phyloP scores from a whole-genome alignment of 2,329 filamentous ascomycete species.

The Pseudopithomyces maydicus region DNA sequence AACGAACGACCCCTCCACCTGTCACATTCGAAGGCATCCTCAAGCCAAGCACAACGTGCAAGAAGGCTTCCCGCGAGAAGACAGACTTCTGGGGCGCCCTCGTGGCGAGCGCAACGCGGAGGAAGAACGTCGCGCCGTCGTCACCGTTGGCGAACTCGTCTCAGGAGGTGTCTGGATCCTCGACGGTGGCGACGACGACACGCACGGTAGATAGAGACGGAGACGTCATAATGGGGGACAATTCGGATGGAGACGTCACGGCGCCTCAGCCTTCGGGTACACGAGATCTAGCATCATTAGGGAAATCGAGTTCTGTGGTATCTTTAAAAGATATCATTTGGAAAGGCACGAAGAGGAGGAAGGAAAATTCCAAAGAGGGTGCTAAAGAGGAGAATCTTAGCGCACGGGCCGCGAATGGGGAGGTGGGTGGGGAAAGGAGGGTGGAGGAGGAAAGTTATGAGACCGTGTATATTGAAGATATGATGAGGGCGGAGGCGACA shows the following conservation, averaged over 20 bases:
- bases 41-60: constrained; percentile 12
- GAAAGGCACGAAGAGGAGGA: constrained; percentile 12
- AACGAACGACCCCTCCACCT: no score
- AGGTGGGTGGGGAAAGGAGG: no score
- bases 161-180: constrained; percentile 4
- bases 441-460: no score
- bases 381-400: not conserved
- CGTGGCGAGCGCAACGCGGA: constrained; percentile 30
- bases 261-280: not conserved
- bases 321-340: constrained; percentile 14
- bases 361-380: not conserved
- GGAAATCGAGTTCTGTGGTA: not conserved
- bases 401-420: no score
- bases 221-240: constrained; percentile 8
- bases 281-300: not conserved
- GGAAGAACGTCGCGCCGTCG: constrained; percentile 18
- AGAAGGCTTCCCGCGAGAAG: constrained; percentile 17
- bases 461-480: no score
- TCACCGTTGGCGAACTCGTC: constrained; percentile 22
- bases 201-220: constrained; percentile 4
- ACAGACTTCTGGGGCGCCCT: constrained; percentile 31
- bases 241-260: not conserved
- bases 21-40: constrained; percentile 22
- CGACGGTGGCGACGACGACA: not conserved
- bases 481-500: no score